Base-by-base conservation (phyloP, 2,329 filamentous ascomycete genomes). In the Fusarium fujikuroi region DNA sequence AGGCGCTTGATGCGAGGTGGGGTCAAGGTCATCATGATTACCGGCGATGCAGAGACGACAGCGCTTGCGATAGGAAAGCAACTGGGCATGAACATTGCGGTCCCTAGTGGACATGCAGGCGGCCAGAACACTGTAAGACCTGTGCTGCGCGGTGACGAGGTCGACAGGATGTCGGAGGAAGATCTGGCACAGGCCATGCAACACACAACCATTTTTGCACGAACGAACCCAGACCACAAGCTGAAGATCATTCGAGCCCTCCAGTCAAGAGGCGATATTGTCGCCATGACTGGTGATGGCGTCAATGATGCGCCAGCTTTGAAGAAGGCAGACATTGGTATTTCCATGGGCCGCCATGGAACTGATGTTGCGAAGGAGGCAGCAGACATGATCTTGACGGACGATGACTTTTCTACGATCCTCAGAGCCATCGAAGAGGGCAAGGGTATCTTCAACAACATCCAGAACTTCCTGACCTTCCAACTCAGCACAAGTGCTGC, bases 391-490 rank as follows among this genome's bases (percentile, higher is more conserved):
- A 95, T 97, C 72, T 84, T 97, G 59, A 96, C 93, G 0, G 93
- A 96, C 76, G 94, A 97, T 81, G 93, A 96, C 82, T 96, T 97
- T 81, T 93, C 92, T 1, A 96, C 94, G 9, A 99, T 99, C 72
- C 87, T 99, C 16, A 93, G 92, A 67, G 96, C 96, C 36, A 99
- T 99, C 70, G 96, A 99, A 82, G 96, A 99, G 84, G 97, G 96
- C 83, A 99, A 99, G 83, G 96, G 95, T 62, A 99, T 99, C 76
- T 99, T 99, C 84, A 97, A 96, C 88, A 99, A 99, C 82, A 98
- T 99, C 75, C 96, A 99, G 80, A 99, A 99, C 83, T 99, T 99
- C 84, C 88, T 99, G 72, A 98, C 96, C 1, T 99, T 99, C 84
- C 97, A 99, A 85, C 89, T 99, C 65, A 98, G 95, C 82, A 99